A percentile compares a stretch with the other conserved stretches of the same genome.
Evolutionary conservation across 2,329 filamentous ascomycete genomes (phyloP).

Genomic region (Colletotrichum neosansevieriae): DNA sequence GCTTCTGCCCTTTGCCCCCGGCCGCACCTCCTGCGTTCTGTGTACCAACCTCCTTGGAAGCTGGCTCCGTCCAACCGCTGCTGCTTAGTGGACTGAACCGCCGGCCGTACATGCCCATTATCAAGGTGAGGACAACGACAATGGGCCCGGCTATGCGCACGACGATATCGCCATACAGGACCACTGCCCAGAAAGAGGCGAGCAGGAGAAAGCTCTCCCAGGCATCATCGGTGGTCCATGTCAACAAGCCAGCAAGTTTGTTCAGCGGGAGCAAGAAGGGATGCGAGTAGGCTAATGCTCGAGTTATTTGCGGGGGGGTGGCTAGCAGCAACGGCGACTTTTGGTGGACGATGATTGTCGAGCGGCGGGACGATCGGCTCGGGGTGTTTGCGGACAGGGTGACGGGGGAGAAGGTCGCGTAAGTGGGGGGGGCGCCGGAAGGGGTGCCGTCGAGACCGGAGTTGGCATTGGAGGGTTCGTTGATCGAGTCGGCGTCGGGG

Average conservation of each 20-base stretch:
- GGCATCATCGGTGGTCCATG: slow-evolving; percentile 92
- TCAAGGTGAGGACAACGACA: slow-evolving; percentile 81
- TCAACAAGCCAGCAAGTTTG: slow-evolving; percentile 84
- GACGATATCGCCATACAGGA: slow-evolving; percentile 88
- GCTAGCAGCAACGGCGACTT: slow-evolving; percentile 94
- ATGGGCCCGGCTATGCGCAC: slow-evolving; percentile 86
- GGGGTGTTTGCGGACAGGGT: slow-evolving; percentile 78
- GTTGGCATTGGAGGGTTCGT: slow-evolving; percentile 49
- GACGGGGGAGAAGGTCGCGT: slow-evolving; percentile 89
- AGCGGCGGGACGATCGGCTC: slow-evolving; percentile 74
- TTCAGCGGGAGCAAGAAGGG: slow-evolving; percentile 93
- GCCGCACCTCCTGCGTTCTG: slow-evolving; percentile 29
- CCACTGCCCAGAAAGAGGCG: slow-evolving; percentile 84
- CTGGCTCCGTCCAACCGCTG: slow-evolving; percentile 75
- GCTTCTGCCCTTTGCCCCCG: slow-evolving; percentile 28
- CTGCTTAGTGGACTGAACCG: slow-evolving; percentile 92
- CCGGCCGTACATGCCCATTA: slow-evolving; percentile 91
- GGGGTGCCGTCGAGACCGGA: slow-evolving; percentile 50
- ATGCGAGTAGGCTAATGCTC: slow-evolving; percentile 94
- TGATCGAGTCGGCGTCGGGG: slow-evolving; percentile 48
- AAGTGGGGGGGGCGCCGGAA: slow-evolving; percentile 72
- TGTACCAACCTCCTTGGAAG: slow-evolving; percentile 44
- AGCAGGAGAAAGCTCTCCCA: slow-evolving; percentile 98
- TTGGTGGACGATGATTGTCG: slow-evolving; percentile 94
- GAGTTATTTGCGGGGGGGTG: slow-evolving; percentile 93